phyloP scores from a whole-genome alignment of 176 grass and related monocot species.

The Carex parvula region DNA sequence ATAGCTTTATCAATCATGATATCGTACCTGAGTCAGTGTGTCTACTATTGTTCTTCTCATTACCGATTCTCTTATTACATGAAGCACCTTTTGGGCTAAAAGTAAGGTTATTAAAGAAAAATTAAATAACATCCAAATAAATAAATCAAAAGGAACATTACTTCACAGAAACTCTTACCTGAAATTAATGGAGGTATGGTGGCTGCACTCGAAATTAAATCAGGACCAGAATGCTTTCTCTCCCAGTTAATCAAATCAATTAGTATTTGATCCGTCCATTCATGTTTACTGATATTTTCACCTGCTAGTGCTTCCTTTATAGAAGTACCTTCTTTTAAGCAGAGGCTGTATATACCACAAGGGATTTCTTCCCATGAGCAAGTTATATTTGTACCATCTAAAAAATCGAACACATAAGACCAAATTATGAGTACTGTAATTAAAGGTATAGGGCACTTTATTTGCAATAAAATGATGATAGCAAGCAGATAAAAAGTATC shows the following conservation, averaged over 20 bases:
- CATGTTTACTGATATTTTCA: constrained; percentile 32
- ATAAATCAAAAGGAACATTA: constrained; percentile 7
- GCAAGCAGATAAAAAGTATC: no score
- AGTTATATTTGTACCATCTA: constrained; percentile 15
- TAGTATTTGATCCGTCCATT: constrained; percentile 49
- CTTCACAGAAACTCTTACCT: constrained; percentile 9
- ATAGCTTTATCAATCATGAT: background rate
- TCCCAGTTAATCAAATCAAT: constrained; percentile 64
- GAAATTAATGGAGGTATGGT: constrained; percentile 25
- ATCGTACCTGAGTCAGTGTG: constrained; percentile 45
- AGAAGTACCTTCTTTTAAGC: constrained; percentile 32
- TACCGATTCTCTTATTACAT: constrained; percentile 67
- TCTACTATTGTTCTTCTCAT: constrained; percentile 61
- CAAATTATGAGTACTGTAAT: background rate
- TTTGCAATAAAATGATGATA: no score
- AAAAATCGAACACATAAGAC: constrained; percentile 24
- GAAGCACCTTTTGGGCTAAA: constrained; percentile 52
- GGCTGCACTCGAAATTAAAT: constrained; percentile 17
- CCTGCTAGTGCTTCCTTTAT: constrained; percentile 28
- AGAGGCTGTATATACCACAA: constrained; percentile 71
- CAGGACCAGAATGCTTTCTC: constrained; percentile 52
- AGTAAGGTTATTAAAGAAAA: constrained; percentile 31
- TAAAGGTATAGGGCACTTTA: background rate
- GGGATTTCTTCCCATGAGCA: constrained; percentile 84
- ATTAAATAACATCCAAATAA: constrained; percentile 18